Base-by-base conservation (phyloP, 495 filamentous ascomycete genomes). In the Aspergillus biplanus region DNA sequence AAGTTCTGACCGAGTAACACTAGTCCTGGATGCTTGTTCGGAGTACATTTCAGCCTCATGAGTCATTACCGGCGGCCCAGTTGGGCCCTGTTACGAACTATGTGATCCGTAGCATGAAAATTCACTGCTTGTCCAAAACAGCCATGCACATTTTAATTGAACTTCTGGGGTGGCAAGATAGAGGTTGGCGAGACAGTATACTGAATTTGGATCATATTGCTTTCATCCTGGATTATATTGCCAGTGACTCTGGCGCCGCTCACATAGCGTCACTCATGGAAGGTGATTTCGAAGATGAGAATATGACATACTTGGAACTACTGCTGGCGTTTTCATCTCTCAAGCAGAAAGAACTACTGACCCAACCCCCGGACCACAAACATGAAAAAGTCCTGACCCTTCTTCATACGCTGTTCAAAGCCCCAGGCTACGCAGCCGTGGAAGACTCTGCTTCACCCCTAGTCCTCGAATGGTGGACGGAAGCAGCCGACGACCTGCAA, bases 391-490 rank as follows among this genome's bases (percentile, higher is more conserved):
- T 80, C n/a, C 76, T 89, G 12, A 61, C 72, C 13, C 75, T 81
- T 7, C 73, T 91, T 12, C 82, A 84, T 56, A 85, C 85, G 1
- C 80, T 97, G 18, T 81, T 93, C 52, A 85, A 82, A 33, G 85
- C 86, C 7, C 83, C 89, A 42, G 92, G 92, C 7, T 87, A 88
- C 71, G 86, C 92, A 4, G 88, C 88, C 5, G 86, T 86, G 31
- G 91, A 96, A 15, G 92, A 97, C 67, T 79, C 82, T 48, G 86
- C 96, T 46, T 92, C 91, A 47, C 84, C 89, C 3, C 84, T 86
- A 5, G 87, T 88, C 3, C 79, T 97, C 33, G 91, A 97, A 64
- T 97, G 94, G 75, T 97, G 93, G 93, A 89, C 82, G 11, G 80
- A 78, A 33, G 76, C 73, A 53, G 80, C 78, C 0, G 80, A 82